phyloP scores from a whole-genome alignment of 139 green algal genomes.

The Chlorella sp. region DNA sequence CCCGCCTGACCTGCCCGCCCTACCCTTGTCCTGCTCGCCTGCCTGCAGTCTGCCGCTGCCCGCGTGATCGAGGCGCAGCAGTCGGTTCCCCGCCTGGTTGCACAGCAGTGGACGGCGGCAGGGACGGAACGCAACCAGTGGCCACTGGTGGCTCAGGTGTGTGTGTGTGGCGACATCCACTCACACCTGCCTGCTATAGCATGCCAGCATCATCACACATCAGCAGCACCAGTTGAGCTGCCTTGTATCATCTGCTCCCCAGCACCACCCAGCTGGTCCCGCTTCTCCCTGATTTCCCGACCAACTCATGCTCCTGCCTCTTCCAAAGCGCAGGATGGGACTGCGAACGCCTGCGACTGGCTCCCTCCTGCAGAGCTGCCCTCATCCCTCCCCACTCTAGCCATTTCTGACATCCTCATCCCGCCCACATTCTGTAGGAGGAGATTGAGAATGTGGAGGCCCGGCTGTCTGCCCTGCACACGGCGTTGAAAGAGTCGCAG shows the following conservation, averaged over 20 bases:
- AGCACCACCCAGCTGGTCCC: not conserved
- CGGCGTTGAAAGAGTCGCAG: constrained; percentile 22
- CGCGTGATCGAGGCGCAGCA: not conserved
- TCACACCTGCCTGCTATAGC: not conserved
- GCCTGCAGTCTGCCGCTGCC: constrained; percentile 2
- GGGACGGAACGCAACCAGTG: constrained; percentile 22
- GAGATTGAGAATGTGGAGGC: constrained; percentile 41
- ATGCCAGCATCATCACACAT: not conserved
- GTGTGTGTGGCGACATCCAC: not conserved
- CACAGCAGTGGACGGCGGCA: constrained; percentile 12
- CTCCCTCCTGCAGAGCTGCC: no score
- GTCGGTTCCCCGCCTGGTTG: not conserved
- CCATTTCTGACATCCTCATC: no score
- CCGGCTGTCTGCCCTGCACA: constrained; percentile 30
- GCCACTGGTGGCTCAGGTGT: constrained; percentile 29
- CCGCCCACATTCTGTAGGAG: constrained; percentile 1
- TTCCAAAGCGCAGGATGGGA: no score
- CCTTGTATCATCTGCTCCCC: no score
- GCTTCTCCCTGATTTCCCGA: no score
- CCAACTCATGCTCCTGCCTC: no score
- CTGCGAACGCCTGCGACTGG: no score
- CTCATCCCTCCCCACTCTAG: not conserved
- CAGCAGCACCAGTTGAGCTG: not conserved
- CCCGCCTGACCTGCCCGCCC: not conserved
- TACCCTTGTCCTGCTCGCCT: not conserved